Percentiles rank a stretch among this genome's conserved stretches.
Conservation (phyloP, 306 rosid genomes). For the Quercus engelmannii region DNA sequence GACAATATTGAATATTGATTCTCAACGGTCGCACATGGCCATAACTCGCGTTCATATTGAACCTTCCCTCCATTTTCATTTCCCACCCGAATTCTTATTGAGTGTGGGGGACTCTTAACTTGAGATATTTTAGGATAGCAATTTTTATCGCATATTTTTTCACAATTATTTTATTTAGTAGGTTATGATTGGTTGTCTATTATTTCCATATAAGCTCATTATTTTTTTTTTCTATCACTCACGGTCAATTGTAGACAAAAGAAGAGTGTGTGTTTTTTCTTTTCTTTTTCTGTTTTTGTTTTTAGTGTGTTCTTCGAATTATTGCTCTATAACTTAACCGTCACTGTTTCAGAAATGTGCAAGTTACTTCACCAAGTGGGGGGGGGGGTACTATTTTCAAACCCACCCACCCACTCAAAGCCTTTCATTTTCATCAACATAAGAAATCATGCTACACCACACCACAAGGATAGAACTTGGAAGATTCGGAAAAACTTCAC, state of each 20-base stretch:
- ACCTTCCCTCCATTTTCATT: background rate
- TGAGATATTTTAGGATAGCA: too few species aligned
- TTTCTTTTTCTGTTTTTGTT: too few species aligned
- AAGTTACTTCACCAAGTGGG: background rate
- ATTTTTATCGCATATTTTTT: too few species aligned
- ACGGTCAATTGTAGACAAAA: too few species aligned
- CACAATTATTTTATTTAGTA: accelerated
- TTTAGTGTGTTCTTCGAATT: too few species aligned
- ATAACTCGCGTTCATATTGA: background rate
- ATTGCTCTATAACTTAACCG: background rate
- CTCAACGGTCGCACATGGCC: too few species aligned
- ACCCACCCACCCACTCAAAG: background rate
- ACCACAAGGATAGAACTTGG: background rate
- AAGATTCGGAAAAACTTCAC: background rate
- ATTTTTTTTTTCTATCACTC: too few species aligned
- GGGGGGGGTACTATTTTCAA: background rate
- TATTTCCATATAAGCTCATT: accelerated
- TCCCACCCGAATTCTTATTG: background rate
- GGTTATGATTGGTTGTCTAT: accelerated
- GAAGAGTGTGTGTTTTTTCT: too few species aligned
- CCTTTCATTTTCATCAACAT: background rate
- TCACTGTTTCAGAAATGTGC: background rate
- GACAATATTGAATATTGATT: too few species aligned
- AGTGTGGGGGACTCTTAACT: background rate
- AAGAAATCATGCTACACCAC: background rate